Evolutionary conservation across 768 basidiomycete genomes (phyloP).

Genomic region (Clavaria fumosa): DNA sequence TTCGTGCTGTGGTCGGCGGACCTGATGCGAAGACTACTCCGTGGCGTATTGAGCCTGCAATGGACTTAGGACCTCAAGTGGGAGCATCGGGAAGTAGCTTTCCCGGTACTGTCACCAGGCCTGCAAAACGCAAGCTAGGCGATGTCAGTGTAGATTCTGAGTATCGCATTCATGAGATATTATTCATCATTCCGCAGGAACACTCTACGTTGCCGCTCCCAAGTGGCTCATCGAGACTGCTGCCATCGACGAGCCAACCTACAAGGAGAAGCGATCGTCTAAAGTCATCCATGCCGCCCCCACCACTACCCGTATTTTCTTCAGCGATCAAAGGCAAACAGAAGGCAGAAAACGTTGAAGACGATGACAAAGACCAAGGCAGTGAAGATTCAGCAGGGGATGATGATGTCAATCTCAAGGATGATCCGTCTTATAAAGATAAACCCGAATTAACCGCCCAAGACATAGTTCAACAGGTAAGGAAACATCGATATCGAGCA

Average conservation of each 20-base stretch:
- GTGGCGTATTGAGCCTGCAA: slow-evolving; percentile 6
- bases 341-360: too few species aligned
- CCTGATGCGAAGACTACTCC: slow-evolving; percentile 9
- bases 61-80: background rate
- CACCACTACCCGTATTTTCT: background rate
- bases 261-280: background rate
- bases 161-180: background rate
- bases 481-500: background rate
- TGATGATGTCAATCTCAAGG: background rate
- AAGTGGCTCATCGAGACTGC: background rate
- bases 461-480: slow-evolving; percentile 13
- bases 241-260: background rate
- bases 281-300: background rate
- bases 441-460: slow-evolving; percentile 7
- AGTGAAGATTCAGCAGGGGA: too few species aligned
- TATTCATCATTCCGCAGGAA: slow-evolving; percentile 1
- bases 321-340: background rate
- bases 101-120: slow-evolving; percentile 1
- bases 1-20: slow-evolving; percentile 7
- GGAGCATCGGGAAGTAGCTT: background rate
- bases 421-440: slow-evolving; percentile 1
- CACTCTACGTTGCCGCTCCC: background rate
- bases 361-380: too few species aligned
- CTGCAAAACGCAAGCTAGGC: slow-evolving; percentile 3
- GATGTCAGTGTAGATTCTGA: background rate